Conservation (phyloP, 495 filamentous ascomycete genomes). For the Evernia prunastri region DNA sequence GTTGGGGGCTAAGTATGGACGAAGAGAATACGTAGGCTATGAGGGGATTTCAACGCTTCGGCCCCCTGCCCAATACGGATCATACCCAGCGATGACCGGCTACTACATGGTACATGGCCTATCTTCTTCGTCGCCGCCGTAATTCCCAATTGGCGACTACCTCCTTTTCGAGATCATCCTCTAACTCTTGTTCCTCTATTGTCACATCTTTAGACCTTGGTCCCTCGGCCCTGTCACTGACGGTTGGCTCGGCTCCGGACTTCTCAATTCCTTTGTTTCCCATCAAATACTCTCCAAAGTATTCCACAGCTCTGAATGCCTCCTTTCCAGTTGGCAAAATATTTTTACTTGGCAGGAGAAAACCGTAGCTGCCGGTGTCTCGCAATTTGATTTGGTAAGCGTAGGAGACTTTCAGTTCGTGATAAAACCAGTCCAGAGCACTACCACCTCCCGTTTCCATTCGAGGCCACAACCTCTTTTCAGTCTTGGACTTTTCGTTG, state of each 20-base stretch:
- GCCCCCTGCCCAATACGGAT: background rate
- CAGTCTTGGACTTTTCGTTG: slow-evolving; percentile 19
- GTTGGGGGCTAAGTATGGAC: too few relatives aligned
- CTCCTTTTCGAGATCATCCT: slow-evolving; percentile 7
- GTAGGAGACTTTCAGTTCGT: slow-evolving; percentile 72
- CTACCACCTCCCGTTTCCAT: slow-evolving; percentile 72
- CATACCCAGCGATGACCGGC: background rate
- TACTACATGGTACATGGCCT: background rate
- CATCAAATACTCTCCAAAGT: slow-evolving; percentile 71
- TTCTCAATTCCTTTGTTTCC: slow-evolving; percentile 32
- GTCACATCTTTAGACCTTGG: slow-evolving; percentile 7
- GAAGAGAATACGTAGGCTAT: background rate
- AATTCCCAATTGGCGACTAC: slow-evolving; percentile 10
- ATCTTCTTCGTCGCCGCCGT: slow-evolving; percentile 12
- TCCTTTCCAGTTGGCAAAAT: slow-evolving; percentile 90
- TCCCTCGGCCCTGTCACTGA: slow-evolving; percentile 8
- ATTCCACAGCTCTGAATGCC: slow-evolving; percentile 69
- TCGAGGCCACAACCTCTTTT: slow-evolving; percentile 34
- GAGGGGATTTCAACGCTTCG: background rate
- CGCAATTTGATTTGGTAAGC: slow-evolving; percentile 93
- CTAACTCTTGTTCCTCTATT: slow-evolving; percentile 6
- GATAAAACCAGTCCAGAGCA: slow-evolving; percentile 94
- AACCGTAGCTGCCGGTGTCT: slow-evolving; percentile 92
- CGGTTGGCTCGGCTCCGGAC: background rate
- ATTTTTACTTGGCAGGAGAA: slow-evolving; percentile 77